Base-by-base conservation (phyloP, 495 filamentous ascomycete genomes). In the Trichoderma orchidacearum region DNA sequence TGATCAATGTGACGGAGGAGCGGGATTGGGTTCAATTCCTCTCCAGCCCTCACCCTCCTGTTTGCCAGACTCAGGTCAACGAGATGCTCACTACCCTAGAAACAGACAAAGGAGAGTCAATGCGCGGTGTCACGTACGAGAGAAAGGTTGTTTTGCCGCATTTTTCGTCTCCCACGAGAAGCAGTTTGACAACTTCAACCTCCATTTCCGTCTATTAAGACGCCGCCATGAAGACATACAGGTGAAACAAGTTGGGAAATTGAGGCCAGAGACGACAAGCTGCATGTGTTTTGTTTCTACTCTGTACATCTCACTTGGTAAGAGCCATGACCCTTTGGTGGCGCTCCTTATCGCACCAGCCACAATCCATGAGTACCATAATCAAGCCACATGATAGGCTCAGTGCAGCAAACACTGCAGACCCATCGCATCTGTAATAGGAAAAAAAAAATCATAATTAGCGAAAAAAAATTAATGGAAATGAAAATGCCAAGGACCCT, bases 131-230 rank as follows among this genome's bases (percentile, higher is more conserved):
- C 56, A 83, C 87, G 69, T 70, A 94, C 90, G 89, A 90, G 64
- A 96, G 67, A 64, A 96, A 93, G 13, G 85, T 91, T 11, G 87
- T 85, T 68, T 95, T 96, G 29, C 90, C 90, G 62, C 87, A 87
- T 62, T 78, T 80, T 50, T 81, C 68, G 64, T 96, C 90, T 57
- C 90, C 90, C 5, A 96, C 73, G 0, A 96, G 74, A 15, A 96
- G 75, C 53, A 96, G 76, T 6, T 77, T 85, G 58, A 92, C 74
- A 56, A 76, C 76, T 13, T 68, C 58, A 38, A 66, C 62, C 51
- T 75, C 72, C 74, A 76, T 75, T 18, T 6, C 27, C 15, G 8
- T 11, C 7, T 9, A 4, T 12, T 11, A 5, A 48, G 7, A 3
- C 21, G 11, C 27, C 18, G 38, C 21, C 21, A 34, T 18, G 12